These are phyloP conservation scores for Exophiala oligosperma DNA, from an alignment of 2,329 filamentous ascomycete genomes.

Conservation along the genomic window DNA sequence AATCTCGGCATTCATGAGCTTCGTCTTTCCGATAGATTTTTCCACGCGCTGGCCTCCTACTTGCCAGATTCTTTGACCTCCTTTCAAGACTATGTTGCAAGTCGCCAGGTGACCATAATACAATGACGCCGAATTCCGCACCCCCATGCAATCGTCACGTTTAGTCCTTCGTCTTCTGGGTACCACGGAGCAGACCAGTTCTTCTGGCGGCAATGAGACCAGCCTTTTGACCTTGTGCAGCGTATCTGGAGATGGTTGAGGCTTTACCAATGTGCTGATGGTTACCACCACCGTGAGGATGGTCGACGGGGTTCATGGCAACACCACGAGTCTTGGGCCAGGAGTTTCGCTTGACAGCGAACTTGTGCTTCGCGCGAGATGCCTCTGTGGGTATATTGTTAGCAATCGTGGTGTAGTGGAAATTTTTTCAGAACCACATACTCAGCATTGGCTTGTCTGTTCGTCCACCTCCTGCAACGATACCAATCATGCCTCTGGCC, in stretches of 20 bases:
- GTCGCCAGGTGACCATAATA: constrained; percentile 13
- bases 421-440: constrained; percentile 41
- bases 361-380: constrained; percentile 99
- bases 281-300: constrained; percentile 99
- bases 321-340: constrained; percentile 99
- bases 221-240: constrained; percentile 97
- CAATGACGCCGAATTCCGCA: constrained; percentile 16
- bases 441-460: constrained; percentile 99
- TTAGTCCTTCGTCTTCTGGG: constrained; percentile 99
- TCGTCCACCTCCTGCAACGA: constrained; percentile 98
- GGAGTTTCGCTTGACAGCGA: constrained; percentile 99
- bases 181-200: constrained; percentile 99
- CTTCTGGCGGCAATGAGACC: constrained; percentile 99
- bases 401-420: constrained; percentile 13
- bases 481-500: constrained; percentile 97
- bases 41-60: background rate
- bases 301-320: constrained; percentile 99
- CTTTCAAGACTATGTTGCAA: background rate
- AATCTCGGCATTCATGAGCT: background rate
- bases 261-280: constrained; percentile 99
- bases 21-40: background rate
- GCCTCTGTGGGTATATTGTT: constrained; percentile 70
- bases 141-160: constrained; percentile 26
- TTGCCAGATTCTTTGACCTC: constrained; percentile 1
- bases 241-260: constrained; percentile 98